These are phyloP conservation scores for Mucor velutinosus DNA, from an alignment of 371 early-diverging fungal genomes.

Conservation along the genomic window DNA sequence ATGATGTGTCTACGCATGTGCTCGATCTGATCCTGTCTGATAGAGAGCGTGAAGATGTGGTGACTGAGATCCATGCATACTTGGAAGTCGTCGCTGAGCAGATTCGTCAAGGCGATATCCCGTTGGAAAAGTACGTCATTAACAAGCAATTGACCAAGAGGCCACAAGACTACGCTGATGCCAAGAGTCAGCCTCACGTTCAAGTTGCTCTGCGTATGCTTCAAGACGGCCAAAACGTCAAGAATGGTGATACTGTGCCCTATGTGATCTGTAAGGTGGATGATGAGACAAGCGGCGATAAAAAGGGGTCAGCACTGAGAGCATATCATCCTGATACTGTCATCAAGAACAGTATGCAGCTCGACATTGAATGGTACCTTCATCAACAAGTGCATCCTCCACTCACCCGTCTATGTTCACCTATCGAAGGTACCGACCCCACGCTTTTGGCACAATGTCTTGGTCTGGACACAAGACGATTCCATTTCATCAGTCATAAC, in stretches of 20 bases:
- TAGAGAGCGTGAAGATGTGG: conserved; percentile 73
- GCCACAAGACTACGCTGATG: conserved; percentile 92
- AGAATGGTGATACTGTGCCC: conserved; percentile 93
- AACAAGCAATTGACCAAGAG: conserved; percentile 94
- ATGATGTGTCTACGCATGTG: conserved; percentile 83
- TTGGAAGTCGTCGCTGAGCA: conserved; percentile 70
- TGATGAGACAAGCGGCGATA: conserved; percentile 37
- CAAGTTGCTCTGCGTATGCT: conserved; percentile 92
- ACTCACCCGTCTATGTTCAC: conserved; percentile 85
- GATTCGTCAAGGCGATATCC: conserved; percentile 71
- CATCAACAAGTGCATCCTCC: conserved; percentile 97
- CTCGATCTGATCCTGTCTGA: conserved; percentile 80
- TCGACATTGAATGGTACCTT: conserved; percentile 97
- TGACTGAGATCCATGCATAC: conserved; percentile 78
- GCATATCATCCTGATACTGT: conserved; percentile 94
- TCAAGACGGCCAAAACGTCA: conserved; percentile 68
- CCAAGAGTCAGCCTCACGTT: conserved; percentile 94
- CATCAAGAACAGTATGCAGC: conserved; percentile 54
- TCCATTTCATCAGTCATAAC: conserved; percentile 31
- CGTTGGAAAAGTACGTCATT: conserved; percentile 90
- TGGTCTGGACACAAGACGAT: conserved; percentile 78
- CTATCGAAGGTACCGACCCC: conserved; percentile 87
- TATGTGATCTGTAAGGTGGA: conserved; percentile 91
- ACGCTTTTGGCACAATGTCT: conserved; percentile 84
- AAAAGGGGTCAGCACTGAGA: conserved; percentile 67